phyloP scores from a whole-genome alignment of 345 rosid genomes.

The Diplotaxis tenuifolia region DNA sequence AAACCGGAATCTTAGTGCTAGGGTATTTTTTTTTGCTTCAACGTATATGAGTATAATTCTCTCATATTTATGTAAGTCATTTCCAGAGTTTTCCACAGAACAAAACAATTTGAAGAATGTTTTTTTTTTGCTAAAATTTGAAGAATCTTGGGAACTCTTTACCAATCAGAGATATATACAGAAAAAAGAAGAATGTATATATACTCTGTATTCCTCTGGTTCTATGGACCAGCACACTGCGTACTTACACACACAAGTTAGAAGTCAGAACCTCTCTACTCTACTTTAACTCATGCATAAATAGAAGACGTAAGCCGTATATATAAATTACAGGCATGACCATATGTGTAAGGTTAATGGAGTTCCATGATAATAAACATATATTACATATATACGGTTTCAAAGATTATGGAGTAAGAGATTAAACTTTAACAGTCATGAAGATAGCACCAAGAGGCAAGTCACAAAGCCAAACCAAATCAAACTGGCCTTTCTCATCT shows the following conservation, averaged over 20 bases:
- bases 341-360: neutral
- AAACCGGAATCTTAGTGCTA: neutral
- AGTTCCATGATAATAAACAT: slow-evolving; percentile 9
- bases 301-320: neutral
- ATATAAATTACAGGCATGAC: slow-evolving; percentile 16
- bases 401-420: slow-evolving; percentile 3
- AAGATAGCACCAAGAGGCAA: slow-evolving; percentile 27
- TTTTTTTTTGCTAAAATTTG: no score
- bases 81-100: slow-evolving; percentile 28
- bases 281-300: slow-evolving; percentile 19
- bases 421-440: neutral
- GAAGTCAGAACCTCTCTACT: slow-evolving; percentile 5
- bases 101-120: slow-evolving; percentile 38
- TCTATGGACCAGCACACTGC: slow-evolving; percentile 34
- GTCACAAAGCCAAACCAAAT: slow-evolving; percentile 23
- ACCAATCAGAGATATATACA: slow-evolving; percentile 27
- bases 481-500: slow-evolving; percentile 22
- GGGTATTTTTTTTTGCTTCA: slow-evolving; percentile 4
- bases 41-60: slow-evolving; percentile 18
- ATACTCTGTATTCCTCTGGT: slow-evolving; percentile 16
- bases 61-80: slow-evolving; percentile 23
- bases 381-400: slow-evolving; percentile 6
- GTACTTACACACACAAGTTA: slow-evolving; percentile 25
- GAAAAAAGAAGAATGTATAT: neutral
- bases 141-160: slow-evolving; percentile 39